Base-by-base conservation (phyloP, 1,139 yeast species). In the Yamadazyma sp. region DNA sequence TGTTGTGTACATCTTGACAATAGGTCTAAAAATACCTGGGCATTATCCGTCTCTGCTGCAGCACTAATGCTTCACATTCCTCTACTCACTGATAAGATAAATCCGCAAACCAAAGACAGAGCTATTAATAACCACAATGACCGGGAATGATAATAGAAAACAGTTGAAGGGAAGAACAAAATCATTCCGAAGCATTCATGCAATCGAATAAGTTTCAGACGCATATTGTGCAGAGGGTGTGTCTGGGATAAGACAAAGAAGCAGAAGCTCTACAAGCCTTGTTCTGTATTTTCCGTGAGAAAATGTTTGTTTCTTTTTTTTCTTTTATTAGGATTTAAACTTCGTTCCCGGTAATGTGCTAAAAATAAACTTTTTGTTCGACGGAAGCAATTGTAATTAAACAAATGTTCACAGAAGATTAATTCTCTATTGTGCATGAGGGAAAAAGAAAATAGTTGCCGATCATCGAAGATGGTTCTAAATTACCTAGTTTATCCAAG, bases 111-210 rank as follows among this genome's bases (percentile, higher is more conserved):
- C 26, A 24, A 24, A 24, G 11, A 11, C n/a, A n/a, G 5, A 14
- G 17, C 31, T 28, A 28, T 28, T 16, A 15, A 28, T 28, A 28
- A 28, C 31, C 10, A 28, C 30, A 27, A 27, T 27, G n/a, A 27
- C n/a, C 20, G n/a, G n/a, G 31, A 28, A 28, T 28, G 31, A 28
- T 28, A 28, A 28, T 16, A 28, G 12, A 28, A 28, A 28, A 28
- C 31, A 28, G n/a, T n/a, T n/a, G n/a, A n/a, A n/a, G n/a, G n/a
- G n/a, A n/a, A n/a, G 20, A 28, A 28, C 7, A 15, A 17, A 28
- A 4, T 12, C 20, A 16, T 28, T 16, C 20, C n/a, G 20, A 15
- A 16, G 15, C 12, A 17, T 7, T 28, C 31, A 15, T 28, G 31
- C 31, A 11, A 28, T 18, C 9, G 31, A 28, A 28, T 28, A 9